phyloP scores from a whole-genome alignment of 1,284 basidiomycete species.

The Agaricales sp. region DNA sequence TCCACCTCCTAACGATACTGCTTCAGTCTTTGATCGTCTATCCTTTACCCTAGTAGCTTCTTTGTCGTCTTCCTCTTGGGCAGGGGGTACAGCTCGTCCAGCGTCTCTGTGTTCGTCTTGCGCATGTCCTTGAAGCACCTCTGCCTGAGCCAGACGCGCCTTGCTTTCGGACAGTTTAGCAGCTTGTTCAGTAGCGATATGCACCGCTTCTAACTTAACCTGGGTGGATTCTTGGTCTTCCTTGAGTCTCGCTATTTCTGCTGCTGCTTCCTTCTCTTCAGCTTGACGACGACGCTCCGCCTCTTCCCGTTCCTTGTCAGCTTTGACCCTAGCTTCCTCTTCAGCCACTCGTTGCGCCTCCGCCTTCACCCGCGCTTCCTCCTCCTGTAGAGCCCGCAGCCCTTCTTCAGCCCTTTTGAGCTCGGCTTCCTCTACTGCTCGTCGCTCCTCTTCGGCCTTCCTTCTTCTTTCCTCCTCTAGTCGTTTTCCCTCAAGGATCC shows the following conservation, averaged over 20 bases:
- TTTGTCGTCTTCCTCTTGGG: no score
- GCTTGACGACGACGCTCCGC: slow-evolving; percentile 8
- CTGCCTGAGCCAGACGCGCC: no score
- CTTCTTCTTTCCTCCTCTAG: slow-evolving; percentile 16
- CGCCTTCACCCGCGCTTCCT: slow-evolving; percentile 12
- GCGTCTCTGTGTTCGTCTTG: no score
- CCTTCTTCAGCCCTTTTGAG: no score
- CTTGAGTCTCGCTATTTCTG: slow-evolving; percentile 18
- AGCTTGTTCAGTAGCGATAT: slow-evolving; percentile 21
- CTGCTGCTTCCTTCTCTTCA: slow-evolving; percentile 14
- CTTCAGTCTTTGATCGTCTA: no score
- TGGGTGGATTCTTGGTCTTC: slow-evolving; percentile 18
- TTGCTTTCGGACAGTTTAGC: slow-evolving; percentile 16
- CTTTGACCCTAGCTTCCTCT: slow-evolving; percentile 9
- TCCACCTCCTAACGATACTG: no score
- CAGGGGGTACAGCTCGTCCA: no score
- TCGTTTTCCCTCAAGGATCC: slow-evolving; percentile 22
- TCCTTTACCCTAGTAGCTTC: no score
- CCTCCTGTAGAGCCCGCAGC: slow-evolving; percentile 16
- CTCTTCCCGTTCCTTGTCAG: slow-evolving; percentile 1
- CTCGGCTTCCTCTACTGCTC: slow-evolving; percentile 19
- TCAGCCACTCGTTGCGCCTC: slow-evolving; percentile 13
- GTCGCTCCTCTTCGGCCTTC: slow-evolving; percentile 13
- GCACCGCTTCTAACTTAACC: slow-evolving; percentile 23
- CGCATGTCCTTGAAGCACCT: no score